Base-by-base conservation (phyloP, 768 basidiomycete species). In the Pleurotus platypus region DNA sequence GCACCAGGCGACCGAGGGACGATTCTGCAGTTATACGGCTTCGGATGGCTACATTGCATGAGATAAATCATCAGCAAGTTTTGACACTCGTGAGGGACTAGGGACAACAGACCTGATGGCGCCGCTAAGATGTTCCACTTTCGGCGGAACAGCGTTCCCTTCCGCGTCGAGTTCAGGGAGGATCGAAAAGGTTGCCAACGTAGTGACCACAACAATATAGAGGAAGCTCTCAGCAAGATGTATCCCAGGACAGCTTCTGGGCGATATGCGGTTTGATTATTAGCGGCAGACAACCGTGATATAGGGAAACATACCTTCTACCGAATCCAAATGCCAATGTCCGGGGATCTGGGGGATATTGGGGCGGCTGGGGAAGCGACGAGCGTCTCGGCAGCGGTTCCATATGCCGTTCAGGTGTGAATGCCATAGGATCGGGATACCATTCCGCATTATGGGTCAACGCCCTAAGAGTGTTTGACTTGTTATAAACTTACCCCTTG, bases 191-290 rank as follows among this genome's bases (percentile, higher is more conserved):
- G 56, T 55, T 11, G 63, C 60, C 9, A 64, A 51, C 1, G 57
- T 49, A 4, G 63, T 63, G 22, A 59, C 51, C 15, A 64, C 56
- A 4, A 58, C 57, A 5, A 55, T 58, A 35, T 54, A 62, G 8
- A 64, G 58, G 1, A 60, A 61, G 27, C 56, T 58, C 46, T 63
- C 58, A 26, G 59, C 58, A 24, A 62, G 55, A 40, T 61, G 58
- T 16, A 58, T 38, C 1, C 65, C 65, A 12, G 65, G 65, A 53
- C 16, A 55, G 45, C 64, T 69, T 53, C 70, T 49, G 16, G 24
- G 5, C 15, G 42, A 24, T 4, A 24, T 2, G 42, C 42, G 1
- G 42, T 12, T 9, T 8, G 30, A 30, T 9, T 30, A 30, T 30
- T 11, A 30, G 30, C 11, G 8, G 30, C 7, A 30, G 30, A 11